Conservation (phyloP, 2,329 filamentous ascomycete species). For the Ascochyta fabae region DNA sequence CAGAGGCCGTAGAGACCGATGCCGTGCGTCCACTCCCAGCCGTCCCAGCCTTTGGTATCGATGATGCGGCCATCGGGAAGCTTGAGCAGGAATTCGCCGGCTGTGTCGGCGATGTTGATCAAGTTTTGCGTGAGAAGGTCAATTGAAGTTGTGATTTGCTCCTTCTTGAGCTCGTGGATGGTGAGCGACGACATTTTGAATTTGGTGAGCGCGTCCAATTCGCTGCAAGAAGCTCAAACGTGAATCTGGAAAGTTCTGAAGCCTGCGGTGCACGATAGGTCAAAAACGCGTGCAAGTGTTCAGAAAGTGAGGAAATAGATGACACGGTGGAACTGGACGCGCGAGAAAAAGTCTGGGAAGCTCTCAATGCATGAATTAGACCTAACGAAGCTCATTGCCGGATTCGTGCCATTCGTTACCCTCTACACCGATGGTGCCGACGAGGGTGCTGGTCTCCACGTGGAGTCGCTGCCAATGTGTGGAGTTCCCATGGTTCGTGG, state of each 20-base stretch:
- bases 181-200: constrained; percentile 50
- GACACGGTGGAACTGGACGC: constrained; percentile 9
- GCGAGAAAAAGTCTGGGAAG: constrained; percentile 19
- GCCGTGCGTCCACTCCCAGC: constrained; percentile 85
- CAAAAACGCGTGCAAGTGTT: not conserved
- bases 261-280: not conserved
- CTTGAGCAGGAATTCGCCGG: constrained; percentile 74
- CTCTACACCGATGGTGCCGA: constrained; percentile 24
- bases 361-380: constrained; percentile 11
- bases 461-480: constrained; percentile 27
- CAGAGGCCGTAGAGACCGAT: constrained; percentile 81
- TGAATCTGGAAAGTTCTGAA: not conserved
- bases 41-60: constrained; percentile 83
- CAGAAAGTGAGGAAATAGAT: not conserved
- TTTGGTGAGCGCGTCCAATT: not conserved
- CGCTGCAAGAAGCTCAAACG: not conserved
- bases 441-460: constrained; percentile 23
- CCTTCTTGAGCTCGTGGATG: constrained; percentile 50
- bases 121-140: constrained; percentile 73
- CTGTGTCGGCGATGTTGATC: constrained; percentile 77
- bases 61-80: constrained; percentile 77
- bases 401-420: constrained; percentile 29
- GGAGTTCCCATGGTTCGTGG: constrained; percentile 22
- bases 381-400: constrained; percentile 15
- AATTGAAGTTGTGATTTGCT: constrained; percentile 62